phyloP scores from a whole-genome alignment of 768 basidiomycete genomes.

The Pleurotus citrinopileatus region DNA sequence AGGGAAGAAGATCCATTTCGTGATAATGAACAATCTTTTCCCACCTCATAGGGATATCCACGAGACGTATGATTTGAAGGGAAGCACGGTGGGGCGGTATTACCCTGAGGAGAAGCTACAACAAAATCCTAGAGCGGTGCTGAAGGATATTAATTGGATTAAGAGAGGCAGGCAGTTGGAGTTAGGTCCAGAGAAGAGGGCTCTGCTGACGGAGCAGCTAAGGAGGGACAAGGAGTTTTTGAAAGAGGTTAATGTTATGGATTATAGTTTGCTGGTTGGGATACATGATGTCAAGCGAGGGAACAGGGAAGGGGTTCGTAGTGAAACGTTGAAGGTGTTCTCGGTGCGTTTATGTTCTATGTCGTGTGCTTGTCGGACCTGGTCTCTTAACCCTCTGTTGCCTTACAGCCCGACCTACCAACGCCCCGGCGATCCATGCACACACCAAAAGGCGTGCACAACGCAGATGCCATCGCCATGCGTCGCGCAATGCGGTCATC shows the following conservation, averaged over 20 bases:
- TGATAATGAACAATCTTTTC: constrained; percentile 99
- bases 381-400: constrained; percentile 1
- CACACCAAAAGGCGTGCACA: constrained; percentile 51
- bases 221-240: constrained; percentile 84
- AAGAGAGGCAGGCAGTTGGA: constrained; percentile 72
- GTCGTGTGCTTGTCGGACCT: background rate
- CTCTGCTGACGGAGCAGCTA: constrained; percentile 87
- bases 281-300: constrained; percentile 91
- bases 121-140: constrained; percentile 79
- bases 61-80: constrained; percentile 97
- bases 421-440: constrained; percentile 54
- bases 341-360: constrained; percentile 57
- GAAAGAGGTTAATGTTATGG: constrained; percentile 86
- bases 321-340: constrained; percentile 90
- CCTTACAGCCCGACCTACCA: constrained; percentile 71
- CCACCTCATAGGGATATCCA: constrained; percentile 97
- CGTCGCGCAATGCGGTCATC: constrained; percentile 83
- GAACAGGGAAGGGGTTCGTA: constrained; percentile 87
- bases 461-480: constrained; percentile 79
- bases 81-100: constrained; percentile 84
- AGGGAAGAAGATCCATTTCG: constrained; percentile 96
- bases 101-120: constrained; percentile 88
- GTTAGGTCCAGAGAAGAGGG: constrained; percentile 94
- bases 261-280: constrained; percentile 92
- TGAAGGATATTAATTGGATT: constrained; percentile 98